Percentiles rank a stretch among this genome's conserved stretches.
phyloP scores from a whole-genome alignment of 2,329 filamentous ascomycete genomes.

The Ceratocystis huliohia region DNA sequence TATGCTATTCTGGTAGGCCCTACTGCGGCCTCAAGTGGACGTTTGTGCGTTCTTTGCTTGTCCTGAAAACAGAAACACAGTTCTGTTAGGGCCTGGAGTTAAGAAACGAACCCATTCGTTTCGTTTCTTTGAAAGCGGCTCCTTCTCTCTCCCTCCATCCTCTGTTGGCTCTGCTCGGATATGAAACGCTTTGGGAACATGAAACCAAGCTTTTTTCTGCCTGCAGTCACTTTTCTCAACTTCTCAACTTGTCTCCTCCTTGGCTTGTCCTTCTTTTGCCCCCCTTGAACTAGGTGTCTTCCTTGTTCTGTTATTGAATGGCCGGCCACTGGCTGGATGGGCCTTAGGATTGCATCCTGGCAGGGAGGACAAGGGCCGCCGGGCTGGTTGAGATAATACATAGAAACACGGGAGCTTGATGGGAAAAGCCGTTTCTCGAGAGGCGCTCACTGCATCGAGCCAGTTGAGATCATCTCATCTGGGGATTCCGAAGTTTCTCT shows the following conservation, averaged over 20 bases:
- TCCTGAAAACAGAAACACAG: too few species aligned
- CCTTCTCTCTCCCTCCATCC: neutral
- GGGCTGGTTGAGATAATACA: neutral
- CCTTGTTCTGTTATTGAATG: neutral
- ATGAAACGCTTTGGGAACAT: neutral
- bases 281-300: neutral
- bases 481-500: neutral
- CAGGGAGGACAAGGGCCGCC: neutral
- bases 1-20: constrained; percentile 4
- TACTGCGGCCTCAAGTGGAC: neutral
- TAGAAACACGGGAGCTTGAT: neutral
- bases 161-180: neutral
- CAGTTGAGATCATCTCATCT: neutral
- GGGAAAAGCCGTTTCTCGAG: neutral
- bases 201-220: neutral
- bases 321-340: neutral
- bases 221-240: neutral
- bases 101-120: too few species aligned
- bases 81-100: too few species aligned
- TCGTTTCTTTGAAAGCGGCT: too few species aligned
- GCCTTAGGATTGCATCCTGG: neutral
- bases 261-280: neutral
- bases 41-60: neutral
- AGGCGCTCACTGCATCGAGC: too few species aligned
- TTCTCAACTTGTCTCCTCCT: neutral